Percentiles rank a stretch among this genome's conserved stretches.
Evolutionary conservation across 768 basidiomycete genomes (phyloP).

Genomic region (Serendipita indica): DNA sequence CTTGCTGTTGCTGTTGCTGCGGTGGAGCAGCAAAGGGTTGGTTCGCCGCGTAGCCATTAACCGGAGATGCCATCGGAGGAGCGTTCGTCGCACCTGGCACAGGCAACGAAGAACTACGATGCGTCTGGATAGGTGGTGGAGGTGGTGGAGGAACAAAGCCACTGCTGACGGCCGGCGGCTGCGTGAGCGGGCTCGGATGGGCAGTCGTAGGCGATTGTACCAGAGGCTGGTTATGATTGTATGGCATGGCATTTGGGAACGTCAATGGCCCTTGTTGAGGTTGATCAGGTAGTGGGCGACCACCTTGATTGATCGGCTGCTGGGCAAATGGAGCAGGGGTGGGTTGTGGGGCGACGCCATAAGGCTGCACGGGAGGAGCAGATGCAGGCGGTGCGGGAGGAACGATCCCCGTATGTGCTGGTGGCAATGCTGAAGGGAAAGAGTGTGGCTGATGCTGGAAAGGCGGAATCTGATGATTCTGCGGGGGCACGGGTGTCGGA

Average conservation of each 20-base stretch:
- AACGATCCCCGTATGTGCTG: background rate
- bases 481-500: background rate
- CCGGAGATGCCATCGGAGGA: background rate
- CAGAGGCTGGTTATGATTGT: background rate
- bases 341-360: slow-evolving; percentile 9
- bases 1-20: background rate
- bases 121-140: slow-evolving; percentile 3
- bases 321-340: slow-evolving; percentile 7
- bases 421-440: background rate
- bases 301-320: background rate
- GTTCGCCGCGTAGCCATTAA: background rate
- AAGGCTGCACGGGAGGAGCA: slow-evolving; percentile 1
- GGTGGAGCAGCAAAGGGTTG: background rate
- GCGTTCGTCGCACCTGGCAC: background rate
- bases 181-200: background rate
- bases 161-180: background rate
- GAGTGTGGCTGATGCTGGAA: background rate
- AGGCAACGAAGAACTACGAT: background rate
- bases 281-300: slow-evolving; percentile 11
- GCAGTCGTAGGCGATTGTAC: background rate
- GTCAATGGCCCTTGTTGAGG: background rate
- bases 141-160: background rate
- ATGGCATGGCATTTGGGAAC: slow-evolving; percentile 5
- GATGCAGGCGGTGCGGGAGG: background rate
- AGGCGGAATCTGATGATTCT: background rate